phyloP scores from a whole-genome alignment of 805 yeast genomes.

The Candida dendrica region DNA sequence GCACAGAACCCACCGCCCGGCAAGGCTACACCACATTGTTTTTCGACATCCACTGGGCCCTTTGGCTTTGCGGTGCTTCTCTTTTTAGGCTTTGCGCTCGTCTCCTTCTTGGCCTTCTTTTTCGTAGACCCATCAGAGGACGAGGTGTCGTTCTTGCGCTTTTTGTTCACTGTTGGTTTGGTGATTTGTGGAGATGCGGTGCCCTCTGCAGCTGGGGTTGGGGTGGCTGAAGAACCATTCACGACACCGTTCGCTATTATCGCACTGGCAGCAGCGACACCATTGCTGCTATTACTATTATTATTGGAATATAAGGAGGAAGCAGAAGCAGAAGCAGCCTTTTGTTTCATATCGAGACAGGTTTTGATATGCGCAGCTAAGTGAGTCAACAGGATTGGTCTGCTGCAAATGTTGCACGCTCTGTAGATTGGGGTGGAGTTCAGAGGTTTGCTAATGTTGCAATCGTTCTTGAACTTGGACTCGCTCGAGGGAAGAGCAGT shows the following conservation, averaged over 20 bases:
- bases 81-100: slow-evolving; percentile 26
- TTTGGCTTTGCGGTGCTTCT: slow-evolving; percentile 50
- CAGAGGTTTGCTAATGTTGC: slow-evolving; percentile 26
- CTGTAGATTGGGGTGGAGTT: slow-evolving; percentile 33
- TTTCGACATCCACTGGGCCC: slow-evolving; percentile 85
- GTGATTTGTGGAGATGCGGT: not conserved
- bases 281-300: no score
- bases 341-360: slow-evolving; percentile 29
- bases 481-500: not conserved
- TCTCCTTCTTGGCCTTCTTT: slow-evolving; percentile 1
- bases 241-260: not conserved
- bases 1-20: slow-evolving; percentile 97
- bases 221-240: not conserved
- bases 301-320: not conserved
- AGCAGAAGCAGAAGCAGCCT: slow-evolving; percentile 3
- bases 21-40: slow-evolving; percentile 92
- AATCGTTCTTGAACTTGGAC: slow-evolving; percentile 14
- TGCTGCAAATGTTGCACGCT: slow-evolving; percentile 39
- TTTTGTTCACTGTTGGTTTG: not conserved
- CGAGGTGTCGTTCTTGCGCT: not conserved
- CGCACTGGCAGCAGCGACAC: not conserved
- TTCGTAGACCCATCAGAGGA: slow-evolving; percentile 6
- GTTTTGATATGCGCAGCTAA: slow-evolving; percentile 31
- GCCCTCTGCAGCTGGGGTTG: not conserved
- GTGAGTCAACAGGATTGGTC: slow-evolving; percentile 33